Conservation (phyloP, 2,329 filamentous ascomycete genomes). For the Pseudocercospora vitis region DNA sequence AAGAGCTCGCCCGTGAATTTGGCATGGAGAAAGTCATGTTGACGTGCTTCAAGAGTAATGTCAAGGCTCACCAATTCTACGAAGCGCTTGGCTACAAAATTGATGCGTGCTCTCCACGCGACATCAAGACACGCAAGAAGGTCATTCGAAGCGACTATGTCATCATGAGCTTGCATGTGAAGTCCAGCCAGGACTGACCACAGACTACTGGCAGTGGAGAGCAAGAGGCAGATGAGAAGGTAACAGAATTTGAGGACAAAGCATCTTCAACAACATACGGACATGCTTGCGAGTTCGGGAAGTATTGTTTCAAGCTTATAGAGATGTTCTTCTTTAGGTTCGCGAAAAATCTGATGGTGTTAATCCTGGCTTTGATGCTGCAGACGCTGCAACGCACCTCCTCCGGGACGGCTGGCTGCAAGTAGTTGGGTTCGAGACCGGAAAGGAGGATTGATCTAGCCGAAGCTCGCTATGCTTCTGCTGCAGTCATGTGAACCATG, state of each 20-base stretch:
- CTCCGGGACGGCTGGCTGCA: too few species aligned
- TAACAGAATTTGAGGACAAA: neutral
- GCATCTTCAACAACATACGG: neutral
- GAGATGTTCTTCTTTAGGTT: neutral
- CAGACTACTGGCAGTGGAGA: neutral
- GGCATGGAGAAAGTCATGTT: conserved; percentile 69
- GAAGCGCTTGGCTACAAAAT: conserved; percentile 56
- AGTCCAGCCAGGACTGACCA: too few species aligned
- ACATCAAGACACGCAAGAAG: conserved; percentile 51
- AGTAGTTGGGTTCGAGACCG: too few species aligned
- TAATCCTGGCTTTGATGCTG: too few species aligned
- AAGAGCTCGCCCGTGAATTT: conserved; percentile 55
- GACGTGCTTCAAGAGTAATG: conserved; percentile 68
- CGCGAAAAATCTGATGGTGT: too few species aligned
- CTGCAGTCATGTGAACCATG: too few species aligned
- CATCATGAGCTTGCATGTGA: conserved; percentile 51
- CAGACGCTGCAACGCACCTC: too few species aligned
- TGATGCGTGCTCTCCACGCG: conserved; percentile 55
- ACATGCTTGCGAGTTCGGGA: neutral
- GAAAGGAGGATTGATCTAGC: too few species aligned
- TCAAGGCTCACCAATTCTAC: conserved; percentile 61
- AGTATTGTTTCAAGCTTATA: neutral
- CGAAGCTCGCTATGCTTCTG: too few species aligned
- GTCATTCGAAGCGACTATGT: conserved; percentile 53
- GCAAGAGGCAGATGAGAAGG: neutral